These are phyloP conservation scores for Fusarium pilosicola DNA, from an alignment of 2,329 filamentous ascomycete genomes.

Conservation along the genomic window DNA sequence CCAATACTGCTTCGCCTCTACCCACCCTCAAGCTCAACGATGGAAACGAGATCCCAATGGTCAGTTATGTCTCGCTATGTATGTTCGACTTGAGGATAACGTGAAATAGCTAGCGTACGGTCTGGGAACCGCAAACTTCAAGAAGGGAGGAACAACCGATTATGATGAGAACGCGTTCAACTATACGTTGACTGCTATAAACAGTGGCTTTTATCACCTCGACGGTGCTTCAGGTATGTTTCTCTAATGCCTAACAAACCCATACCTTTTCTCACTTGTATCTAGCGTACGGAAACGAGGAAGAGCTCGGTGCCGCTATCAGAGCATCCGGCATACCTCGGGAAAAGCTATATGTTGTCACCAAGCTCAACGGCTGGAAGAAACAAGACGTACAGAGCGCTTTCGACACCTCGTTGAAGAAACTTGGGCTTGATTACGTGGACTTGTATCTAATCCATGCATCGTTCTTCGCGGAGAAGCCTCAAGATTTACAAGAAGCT, in stretches of 20 bases:
- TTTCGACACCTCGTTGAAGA: not conserved
- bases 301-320: not conserved
- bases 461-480: not conserved
- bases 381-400: not conserved
- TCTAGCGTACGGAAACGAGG: not conserved
- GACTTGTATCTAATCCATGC: not conserved
- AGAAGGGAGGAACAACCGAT: not conserved
- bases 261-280: not conserved
- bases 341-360: not conserved
- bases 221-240: not conserved
- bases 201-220: not conserved
- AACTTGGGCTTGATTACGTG: not conserved
- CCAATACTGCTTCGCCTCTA: not conserved
- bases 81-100: rapidly evolving
- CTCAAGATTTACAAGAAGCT: not conserved
- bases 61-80: rapidly evolving
- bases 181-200: not conserved
- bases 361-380: not conserved
- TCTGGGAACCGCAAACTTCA: not conserved
- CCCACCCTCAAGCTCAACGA: not conserved
- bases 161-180: not conserved
- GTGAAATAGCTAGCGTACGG: not conserved
- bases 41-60: not conserved
- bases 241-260: rapidly evolving
- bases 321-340: not conserved